Percentiles rank a stretch among this genome's conserved stretches.
phyloP scores from a whole-genome alignment of 2,329 filamentous ascomycete genomes.

The Ascochyta rabiei region DNA sequence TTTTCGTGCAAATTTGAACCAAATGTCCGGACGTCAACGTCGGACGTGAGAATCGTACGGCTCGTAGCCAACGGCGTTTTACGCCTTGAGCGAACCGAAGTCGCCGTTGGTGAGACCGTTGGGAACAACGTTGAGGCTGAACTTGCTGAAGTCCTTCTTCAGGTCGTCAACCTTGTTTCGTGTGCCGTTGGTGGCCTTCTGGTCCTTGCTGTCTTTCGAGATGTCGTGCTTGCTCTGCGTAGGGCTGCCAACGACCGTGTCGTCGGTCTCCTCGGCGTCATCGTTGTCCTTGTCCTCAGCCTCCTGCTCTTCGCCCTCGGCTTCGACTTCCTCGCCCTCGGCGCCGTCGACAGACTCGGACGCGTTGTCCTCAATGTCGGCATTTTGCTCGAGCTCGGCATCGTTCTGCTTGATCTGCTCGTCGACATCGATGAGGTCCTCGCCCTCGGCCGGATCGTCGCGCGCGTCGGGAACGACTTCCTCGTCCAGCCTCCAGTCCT shows the following conservation, averaged over 20 bases:
- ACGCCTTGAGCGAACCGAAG: conserved; percentile 15
- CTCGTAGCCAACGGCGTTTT: not conserved
- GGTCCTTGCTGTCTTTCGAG: conserved; percentile 5
- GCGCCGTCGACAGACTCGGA: conserved; percentile 13
- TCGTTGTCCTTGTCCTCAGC: conserved; percentile 4
- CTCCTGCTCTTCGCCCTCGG: conserved; percentile 26
- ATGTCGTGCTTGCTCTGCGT: conserved; percentile 21
- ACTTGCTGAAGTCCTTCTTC: conserved; percentile 17
- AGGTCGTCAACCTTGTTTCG: conserved; percentile 8
- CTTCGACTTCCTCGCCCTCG: conserved; percentile 34
- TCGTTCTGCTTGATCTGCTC: conserved; percentile 48
- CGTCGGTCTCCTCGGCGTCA: conserved; percentile 15
- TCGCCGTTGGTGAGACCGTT: conserved; percentile 14
- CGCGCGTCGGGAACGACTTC: conserved; percentile 57
- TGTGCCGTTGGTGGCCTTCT: conserved; percentile 6
- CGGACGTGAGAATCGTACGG: not conserved
- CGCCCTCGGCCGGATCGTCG: conserved; percentile 50
- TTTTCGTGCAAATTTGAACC: conserved; percentile 13
- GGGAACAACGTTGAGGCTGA: conserved; percentile 13
- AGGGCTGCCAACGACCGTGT: conserved; percentile 18
- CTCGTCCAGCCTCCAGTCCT: conserved; percentile 60
- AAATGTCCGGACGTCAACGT: not conserved
- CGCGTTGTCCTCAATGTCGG: conserved; percentile 30
- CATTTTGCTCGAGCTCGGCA: conserved; percentile 34
- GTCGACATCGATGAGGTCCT: conserved; percentile 44